phyloP scores from a whole-genome alignment of 805 yeast genomes.

The Nakazawaea populi region DNA sequence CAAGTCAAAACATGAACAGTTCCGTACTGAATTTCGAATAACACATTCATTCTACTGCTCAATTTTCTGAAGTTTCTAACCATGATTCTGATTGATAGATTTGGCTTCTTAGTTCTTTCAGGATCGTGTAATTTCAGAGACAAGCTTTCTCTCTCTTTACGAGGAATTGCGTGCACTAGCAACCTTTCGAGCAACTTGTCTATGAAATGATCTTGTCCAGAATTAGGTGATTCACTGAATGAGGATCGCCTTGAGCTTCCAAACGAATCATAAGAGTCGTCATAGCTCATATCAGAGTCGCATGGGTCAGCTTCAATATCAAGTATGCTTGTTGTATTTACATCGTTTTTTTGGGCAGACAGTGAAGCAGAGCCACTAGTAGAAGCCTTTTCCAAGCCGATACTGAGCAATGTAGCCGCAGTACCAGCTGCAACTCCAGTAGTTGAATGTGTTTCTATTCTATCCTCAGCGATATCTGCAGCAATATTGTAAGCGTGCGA shows the following conservation, averaged over 20 bases:
- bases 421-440: constrained; percentile 33
- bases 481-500: constrained; percentile 18
- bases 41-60: constrained; percentile 46
- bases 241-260: constrained; percentile 10
- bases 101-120: constrained; percentile 37
- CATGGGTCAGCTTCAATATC: constrained; percentile 4
- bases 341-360: neutral
- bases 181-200: constrained; percentile 53
- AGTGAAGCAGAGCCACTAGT: constrained; percentile 12
- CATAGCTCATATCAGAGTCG: constrained; percentile 6
- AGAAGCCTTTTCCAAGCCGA: constrained; percentile 34
- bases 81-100: constrained; percentile 51
- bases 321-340: neutral
- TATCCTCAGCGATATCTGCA: constrained; percentile 15
- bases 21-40: constrained; percentile 59
- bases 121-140: constrained; percentile 38
- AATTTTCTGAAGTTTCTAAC: constrained; percentile 52
- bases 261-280: neutral
- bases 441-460: constrained; percentile 15
- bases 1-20: constrained; percentile 60
- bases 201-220: constrained; percentile 39
- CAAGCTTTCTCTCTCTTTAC: constrained; percentile 39
- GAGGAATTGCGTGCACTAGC: constrained; percentile 42
- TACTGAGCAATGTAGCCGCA: constrained; percentile 37
- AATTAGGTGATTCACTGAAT: neutral